Conservation (phyloP, 1,284 basidiomycete species). For the Ustilago hordei region DNA sequence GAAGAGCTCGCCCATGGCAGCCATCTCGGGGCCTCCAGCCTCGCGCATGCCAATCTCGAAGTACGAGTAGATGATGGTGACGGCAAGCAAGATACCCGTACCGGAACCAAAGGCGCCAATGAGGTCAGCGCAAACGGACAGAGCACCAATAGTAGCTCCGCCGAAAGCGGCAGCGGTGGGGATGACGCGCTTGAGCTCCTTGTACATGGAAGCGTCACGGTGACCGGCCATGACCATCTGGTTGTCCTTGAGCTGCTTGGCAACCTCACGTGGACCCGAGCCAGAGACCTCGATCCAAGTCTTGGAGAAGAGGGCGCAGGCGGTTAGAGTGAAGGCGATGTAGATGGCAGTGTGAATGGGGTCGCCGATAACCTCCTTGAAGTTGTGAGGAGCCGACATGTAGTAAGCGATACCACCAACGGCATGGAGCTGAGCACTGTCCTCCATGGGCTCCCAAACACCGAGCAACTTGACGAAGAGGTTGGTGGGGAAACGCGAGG, state of each 20-base stretch:
- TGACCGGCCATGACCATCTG: slow-evolving; percentile 99
- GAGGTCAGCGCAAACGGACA: slow-evolving; percentile 95
- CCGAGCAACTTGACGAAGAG: slow-evolving; percentile 89
- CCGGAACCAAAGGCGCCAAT: slow-evolving; percentile 96
- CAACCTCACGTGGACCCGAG: slow-evolving; percentile 92
- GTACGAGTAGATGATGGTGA: slow-evolving; percentile 89
- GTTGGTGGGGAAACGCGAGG: slow-evolving; percentile 91
- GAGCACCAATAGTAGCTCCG: slow-evolving; percentile 90
- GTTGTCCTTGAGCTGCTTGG: slow-evolving; percentile 98
- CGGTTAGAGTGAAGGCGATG: slow-evolving; percentile 90
- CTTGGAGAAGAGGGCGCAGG: slow-evolving; percentile 97
- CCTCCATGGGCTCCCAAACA: slow-evolving; percentile 96
- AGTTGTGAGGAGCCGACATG: slow-evolving; percentile 93
- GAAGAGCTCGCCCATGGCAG: slow-evolving; percentile 71
- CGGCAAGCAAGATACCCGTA: slow-evolving; percentile 97
- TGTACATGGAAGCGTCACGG: slow-evolving; percentile 97
- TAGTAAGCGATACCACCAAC: slow-evolving; percentile 95
- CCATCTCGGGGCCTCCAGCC: slow-evolving; percentile 71
- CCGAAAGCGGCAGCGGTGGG: slow-evolving; percentile 97
- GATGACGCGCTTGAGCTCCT: slow-evolving; percentile 96
- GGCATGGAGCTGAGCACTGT: slow-evolving; percentile 90
- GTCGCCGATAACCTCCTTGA: slow-evolving; percentile 86
- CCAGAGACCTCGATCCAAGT: slow-evolving; percentile 99
- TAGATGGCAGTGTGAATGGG: slow-evolving; percentile 94
- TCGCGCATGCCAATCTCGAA: slow-evolving; percentile 73